These are phyloP conservation scores for Gymnopilus junonius DNA, from an alignment of 768 basidiomycete genomes.

Conservation along the genomic window DNA sequence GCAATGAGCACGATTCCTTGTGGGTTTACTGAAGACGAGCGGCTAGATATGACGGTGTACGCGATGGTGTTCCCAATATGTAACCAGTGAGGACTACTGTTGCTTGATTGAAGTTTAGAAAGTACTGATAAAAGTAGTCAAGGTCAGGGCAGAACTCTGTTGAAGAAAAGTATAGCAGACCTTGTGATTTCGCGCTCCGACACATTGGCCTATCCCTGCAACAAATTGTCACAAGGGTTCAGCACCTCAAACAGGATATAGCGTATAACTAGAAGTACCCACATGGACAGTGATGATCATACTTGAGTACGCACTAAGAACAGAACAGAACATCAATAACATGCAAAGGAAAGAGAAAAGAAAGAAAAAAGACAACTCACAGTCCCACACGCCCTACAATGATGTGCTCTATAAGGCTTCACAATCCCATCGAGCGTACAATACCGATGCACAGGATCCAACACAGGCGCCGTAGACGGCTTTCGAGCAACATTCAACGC, in stretches of 20 bases:
- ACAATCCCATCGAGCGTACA: constrained; percentile 65
- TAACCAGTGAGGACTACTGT: constrained; percentile 62
- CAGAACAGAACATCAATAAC: not conserved
- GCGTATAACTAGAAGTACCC: constrained; percentile 28
- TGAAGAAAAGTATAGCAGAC: constrained; percentile 37
- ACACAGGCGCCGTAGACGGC: constrained; percentile 43
- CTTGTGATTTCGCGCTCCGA: constrained; percentile 92
- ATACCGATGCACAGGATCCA: constrained; percentile 69
- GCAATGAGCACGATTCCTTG: constrained; percentile 76
- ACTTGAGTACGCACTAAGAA: constrained; percentile 75
- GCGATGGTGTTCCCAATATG: constrained; percentile 65
- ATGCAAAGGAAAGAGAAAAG: not conserved
- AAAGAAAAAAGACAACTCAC: constrained; percentile 45
- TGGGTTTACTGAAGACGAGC: constrained; percentile 50
- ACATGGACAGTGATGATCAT: constrained; percentile 93
- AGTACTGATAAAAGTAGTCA: constrained; percentile 56
- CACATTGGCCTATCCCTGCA: constrained; percentile 91
- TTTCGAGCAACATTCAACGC: constrained; percentile 33
- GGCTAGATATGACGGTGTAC: constrained; percentile 44
- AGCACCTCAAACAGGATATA: not conserved
- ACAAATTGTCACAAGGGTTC: constrained; percentile 10
- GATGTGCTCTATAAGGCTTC: constrained; percentile 79
- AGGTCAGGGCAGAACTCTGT: not conserved
- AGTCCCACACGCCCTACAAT: constrained; percentile 83
- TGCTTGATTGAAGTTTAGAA: constrained; percentile 81